Evolutionary conservation across 78 protist genomes (phyloP).

Genomic region (Dictyostelium capitatum): DNA sequence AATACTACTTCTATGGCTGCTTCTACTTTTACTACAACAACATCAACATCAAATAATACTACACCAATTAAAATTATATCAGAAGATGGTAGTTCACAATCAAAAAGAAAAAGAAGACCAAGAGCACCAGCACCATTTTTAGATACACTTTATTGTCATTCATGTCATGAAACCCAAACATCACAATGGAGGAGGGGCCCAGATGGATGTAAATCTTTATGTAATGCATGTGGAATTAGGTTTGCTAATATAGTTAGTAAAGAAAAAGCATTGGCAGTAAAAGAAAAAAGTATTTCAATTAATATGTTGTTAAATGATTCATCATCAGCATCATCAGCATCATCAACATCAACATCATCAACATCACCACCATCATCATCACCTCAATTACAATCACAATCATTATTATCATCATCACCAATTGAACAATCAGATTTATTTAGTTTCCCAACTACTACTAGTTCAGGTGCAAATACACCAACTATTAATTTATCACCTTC

Average conservation of each 20-base stretch:
- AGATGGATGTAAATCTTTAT: constrained; percentile 79
- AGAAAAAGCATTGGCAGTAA: constrained; percentile 31
- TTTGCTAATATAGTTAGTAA: constrained; percentile 79
- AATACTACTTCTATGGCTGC: not conserved
- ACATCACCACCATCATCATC: not conserved
- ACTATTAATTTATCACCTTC: not conserved
- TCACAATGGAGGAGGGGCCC: constrained; percentile 82
- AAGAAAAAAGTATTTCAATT: constrained; percentile 31
- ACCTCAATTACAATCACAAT: no score
- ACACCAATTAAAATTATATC: not conserved
- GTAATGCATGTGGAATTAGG: constrained; percentile 83
- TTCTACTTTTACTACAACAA: not conserved
- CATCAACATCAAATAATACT: not conserved
- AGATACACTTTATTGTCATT: constrained; percentile 49
- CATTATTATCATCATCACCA: no score
- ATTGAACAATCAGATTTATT: no score
- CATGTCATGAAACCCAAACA: constrained; percentile 78
- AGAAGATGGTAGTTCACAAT: constrained; percentile 14
- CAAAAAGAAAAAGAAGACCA: constrained; percentile 69
- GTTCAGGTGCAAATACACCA: not conserved
- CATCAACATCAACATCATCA: not conserved
- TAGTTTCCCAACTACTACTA: no score
- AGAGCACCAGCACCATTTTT: constrained; percentile 83
- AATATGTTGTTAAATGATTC: constrained; percentile 13
- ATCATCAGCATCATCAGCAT: not conserved